A percentile compares a stretch with the other conserved stretches of the same genome.
Conservation (phyloP, 768 basidiomycete species). For the Russula sp. region DNA sequence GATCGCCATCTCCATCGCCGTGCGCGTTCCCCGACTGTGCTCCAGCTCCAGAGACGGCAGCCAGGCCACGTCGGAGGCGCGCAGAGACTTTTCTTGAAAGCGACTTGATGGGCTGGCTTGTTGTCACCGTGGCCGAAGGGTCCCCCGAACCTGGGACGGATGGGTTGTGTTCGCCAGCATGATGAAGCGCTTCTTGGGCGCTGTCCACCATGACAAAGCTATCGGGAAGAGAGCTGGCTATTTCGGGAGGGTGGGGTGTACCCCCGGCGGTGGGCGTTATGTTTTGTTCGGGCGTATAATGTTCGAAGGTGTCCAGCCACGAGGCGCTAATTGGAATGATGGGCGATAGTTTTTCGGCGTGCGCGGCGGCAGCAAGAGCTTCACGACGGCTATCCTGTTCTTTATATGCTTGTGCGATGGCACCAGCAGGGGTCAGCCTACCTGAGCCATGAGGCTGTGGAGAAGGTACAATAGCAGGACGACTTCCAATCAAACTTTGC, state of each 20-base stretch:
- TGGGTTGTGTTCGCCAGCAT: neutral
- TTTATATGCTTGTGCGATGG: constrained; percentile 20
- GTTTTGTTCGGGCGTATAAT: neutral
- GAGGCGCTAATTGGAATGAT: neutral
- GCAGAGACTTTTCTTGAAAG: constrained; percentile 20
- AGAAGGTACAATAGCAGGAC: neutral
- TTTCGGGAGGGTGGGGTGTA: neutral
- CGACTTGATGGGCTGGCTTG: constrained; percentile 1
- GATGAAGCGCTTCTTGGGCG: neutral
- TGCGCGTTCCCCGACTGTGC: neutral
- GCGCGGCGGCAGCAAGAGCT: constrained; percentile 14
- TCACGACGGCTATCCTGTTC: constrained; percentile 20
- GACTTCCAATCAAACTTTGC: constrained; percentile 10
- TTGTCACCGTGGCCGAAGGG: neutral
- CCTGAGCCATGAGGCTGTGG: constrained; percentile 1
- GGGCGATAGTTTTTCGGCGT: neutral
- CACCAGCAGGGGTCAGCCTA: constrained; percentile 21
- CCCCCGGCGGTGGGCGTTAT: neutral
- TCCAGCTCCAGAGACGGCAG: neutral
- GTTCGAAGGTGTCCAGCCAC: neutral
- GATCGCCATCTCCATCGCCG: neutral
- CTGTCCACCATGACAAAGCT: constrained; percentile 9
- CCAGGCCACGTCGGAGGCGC: constrained; percentile 9
- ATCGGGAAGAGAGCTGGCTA: neutral
- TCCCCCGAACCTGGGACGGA: neutral